Base-by-base conservation (phyloP, 2,329 filamentous ascomycete genomes). In the Clonostachys rosea region DNA sequence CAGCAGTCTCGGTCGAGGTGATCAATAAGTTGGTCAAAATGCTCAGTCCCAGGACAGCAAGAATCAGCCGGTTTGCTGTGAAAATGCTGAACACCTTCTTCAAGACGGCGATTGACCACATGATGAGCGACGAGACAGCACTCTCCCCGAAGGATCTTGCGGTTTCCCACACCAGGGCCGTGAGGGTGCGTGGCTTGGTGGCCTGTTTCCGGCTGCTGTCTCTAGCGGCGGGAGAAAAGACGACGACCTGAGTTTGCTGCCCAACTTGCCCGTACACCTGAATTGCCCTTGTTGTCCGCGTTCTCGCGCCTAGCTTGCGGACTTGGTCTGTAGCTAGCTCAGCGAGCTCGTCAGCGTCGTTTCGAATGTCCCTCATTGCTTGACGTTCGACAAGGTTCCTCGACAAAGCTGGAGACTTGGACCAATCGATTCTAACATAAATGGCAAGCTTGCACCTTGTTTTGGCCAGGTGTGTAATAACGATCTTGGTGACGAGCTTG, bases 381-480 rank as follows among this genome's bases (percentile, higher is more conserved):
- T 86, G 81, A 8, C 79, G 71, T 63, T 85, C 79, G n/a, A 86
- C 74, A 47, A 86, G 63, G 43, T 73, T 76, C 62, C 80, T 82
- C 14, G 76, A 78, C 40, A 85, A 68, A 1, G 76, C 73, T 11
- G 84, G 84, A 46, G 79, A 73, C 54, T 83, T 86, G 24, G 82
- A 77, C 94, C 94, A 97, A 56, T 90, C 87, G n/a, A 96, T 82
- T 58, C 86, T 87, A 46, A 85, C 88, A 67, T 89, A 95, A 40
- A 97, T 81, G 24, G 91, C 87, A 47, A 99, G 79, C 69, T 94
- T 96, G 66, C 90, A 95, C 64, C 87, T 91, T 12, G 89, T 91
- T 68, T 97, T 97, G 45, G 90, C 84, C 50, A 92, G 79, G 60
- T 97, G 90, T 3, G 94, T 96, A 52, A 99, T 94, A 53, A 96